Evolutionary conservation across 2,329 filamentous ascomycete genomes (phyloP), one percentile per base, ranked within the genome.

Genomic region (Daldinia sp.): DNA sequence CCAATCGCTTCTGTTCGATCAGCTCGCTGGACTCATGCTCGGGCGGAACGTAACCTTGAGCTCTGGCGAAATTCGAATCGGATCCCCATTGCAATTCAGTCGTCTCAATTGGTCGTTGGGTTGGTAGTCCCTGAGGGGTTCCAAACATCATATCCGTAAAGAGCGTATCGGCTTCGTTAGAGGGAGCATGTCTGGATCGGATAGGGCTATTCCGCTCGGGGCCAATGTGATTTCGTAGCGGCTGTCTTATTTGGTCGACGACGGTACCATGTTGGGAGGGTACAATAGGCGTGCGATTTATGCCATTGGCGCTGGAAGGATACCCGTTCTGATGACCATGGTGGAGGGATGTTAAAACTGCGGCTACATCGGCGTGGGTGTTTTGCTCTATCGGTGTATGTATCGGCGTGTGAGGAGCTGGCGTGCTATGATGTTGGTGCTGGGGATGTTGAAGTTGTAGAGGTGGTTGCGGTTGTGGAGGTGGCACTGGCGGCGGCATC

Each of bases 1-100:
- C 84, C 15, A 90, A 78, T 48, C 89, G 83, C 37, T 85, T 82
- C 67, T 85, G 83, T 41, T 87, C 84, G 35, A 89, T 78, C 12
- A 85, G 84, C 65, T 90, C 88, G 35, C 83, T 82, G 2, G 87
- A 87, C 41, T 90, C 88, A 72, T 87, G 70, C 85, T 65, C 84
- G 80, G 6, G 85, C 0, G 89, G 86, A 6, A 87, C 80, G 73
- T 90, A 93, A n/a, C 84, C 85, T 72, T 88, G 86, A 5, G 83
- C 77, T 23, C 80, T 78, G 68, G 81, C 84, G 76, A 93, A 93
- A 64, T 83, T 87, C n/a, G 84, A 78, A 77, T 93, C 91, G 0
- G 91, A 91, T 9, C 91, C 91, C 87, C 89, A 93, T 68, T 87
- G 86, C 50, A 91, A 82, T 59, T 86, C 64, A 79, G 77, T 60